Evolutionary conservation across 116 monocot species (phyloP).

Genomic region (Posidonia oceanica): DNA sequence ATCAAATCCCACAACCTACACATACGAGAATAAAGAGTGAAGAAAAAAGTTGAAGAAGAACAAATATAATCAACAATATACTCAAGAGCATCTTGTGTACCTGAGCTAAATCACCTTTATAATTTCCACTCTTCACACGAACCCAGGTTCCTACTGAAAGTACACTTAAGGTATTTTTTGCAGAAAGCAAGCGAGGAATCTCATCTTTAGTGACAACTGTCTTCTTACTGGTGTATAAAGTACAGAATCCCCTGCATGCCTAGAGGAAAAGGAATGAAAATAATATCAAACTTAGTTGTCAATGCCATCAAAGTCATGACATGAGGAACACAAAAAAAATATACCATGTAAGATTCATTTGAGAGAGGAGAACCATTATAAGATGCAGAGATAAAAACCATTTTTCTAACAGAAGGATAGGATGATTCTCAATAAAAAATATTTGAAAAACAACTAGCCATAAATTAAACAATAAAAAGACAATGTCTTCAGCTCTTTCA

Average conservation of each 20-base stretch:
- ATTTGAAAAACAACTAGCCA: not conserved
- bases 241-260: constrained; percentile 85
- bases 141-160: constrained; percentile 70
- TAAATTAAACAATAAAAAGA: not conserved
- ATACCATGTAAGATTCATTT: too few relatives aligned
- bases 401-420: not conserved
- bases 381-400: not conserved
- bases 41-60: not conserved
- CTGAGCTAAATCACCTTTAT: constrained; percentile 93
- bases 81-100: constrained; percentile 13
- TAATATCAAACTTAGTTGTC: not conserved
- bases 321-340: too few relatives aligned
- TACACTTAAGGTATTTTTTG: constrained; percentile 30
- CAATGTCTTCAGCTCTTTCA: too few relatives aligned
- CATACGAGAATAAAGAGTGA: constrained; percentile 5
- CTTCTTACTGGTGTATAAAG: constrained; percentile 49
- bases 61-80: not conserved
- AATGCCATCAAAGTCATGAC: not conserved
- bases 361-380: too few relatives aligned
- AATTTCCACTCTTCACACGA: constrained; percentile 74
- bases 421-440: not conserved
- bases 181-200: constrained; percentile 53
- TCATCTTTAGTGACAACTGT: constrained; percentile 49
- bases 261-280: constrained; percentile 5
- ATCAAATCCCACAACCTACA: constrained; percentile 64